Base-by-base conservation (phyloP, 1,284 basidiomycete species). In the Xerocomus minutiporus region DNA sequence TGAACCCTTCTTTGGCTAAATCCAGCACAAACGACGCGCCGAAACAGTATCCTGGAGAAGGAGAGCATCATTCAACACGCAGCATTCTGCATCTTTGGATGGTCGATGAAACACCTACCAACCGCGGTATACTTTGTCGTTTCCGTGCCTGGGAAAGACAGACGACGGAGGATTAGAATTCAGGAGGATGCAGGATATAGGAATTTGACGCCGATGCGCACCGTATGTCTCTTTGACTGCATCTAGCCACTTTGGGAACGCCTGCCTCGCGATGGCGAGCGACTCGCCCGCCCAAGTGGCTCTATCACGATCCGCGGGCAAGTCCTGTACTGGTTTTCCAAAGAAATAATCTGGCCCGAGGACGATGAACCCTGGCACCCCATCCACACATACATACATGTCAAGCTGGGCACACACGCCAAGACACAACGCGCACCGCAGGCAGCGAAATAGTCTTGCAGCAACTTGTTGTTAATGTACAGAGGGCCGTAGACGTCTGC, bases 1-100 rank as follows among this genome's bases (percentile, higher is more conserved):
- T 63, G 44, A 71, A 70, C 45, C 77, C 75, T 0, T 70, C 70
- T 4, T 73, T 69, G 1, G 73, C 71, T 2, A 76, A 58, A 36
- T 81, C 71, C 48, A 80, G 62, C 1, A 75, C 74, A 55, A 75
- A 80, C 0, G 76, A 73, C n/a, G 72, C 81, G 1, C 81, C 80
- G 51, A 82, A 82, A 59, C 80, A 83, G 57, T 82, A 81, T 3
- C 80, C 80, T 81, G 46, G 17, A 17, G 15, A 35, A 28, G 8
- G 28, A 28, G 32, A 13, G 32, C 28, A 28, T 28, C 5, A 28
- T 28, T 32, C 8, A 6, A n/a, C 15, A 36, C 7, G 34, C 12
- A 32, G 7, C 28, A 29, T 29, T 29, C 7, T 7, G 28, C 28
- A 9, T 29, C 28, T 29, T 29, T 29, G 28, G 8, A 9, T 28